Evolutionary conservation across 495 filamentous ascomycete genomes (phyloP).

Genomic region (Penicillium subrubescens): DNA sequence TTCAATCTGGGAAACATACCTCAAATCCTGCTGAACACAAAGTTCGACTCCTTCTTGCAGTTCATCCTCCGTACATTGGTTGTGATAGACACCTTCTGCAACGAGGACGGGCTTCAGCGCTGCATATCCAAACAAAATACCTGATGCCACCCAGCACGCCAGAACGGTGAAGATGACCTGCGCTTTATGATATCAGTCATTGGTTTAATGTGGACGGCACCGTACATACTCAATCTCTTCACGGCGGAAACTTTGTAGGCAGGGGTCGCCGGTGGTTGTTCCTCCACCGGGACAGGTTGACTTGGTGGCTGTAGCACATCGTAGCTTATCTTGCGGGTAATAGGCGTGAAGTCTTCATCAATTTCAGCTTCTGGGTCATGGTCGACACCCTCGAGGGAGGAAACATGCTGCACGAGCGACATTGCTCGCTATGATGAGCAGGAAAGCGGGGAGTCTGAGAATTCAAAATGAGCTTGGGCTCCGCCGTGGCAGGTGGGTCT

Average conservation of each 20-base stretch:
- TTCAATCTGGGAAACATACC: conserved; percentile 31
- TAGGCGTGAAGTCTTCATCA: conserved; percentile 14
- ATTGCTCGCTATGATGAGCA: conserved; percentile 31
- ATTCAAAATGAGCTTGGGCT: neutral
- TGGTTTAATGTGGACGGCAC: neutral
- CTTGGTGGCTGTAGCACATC: conserved; percentile 19
- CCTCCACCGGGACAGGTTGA: conserved; percentile 4
- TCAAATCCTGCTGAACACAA: conserved; percentile 68
- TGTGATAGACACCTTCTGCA: conserved; percentile 64
- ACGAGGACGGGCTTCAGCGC: conserved; percentile 71
- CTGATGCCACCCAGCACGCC: conserved; percentile 39
- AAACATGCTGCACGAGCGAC: conserved; percentile 49
- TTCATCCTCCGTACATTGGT: conserved; percentile 43
- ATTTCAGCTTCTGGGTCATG: conserved; percentile 27
- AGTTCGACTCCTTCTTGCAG: conserved; percentile 47
- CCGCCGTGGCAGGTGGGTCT: neutral
- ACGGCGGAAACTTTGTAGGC: conserved; percentile 15
- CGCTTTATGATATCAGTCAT: conserved; percentile 5
- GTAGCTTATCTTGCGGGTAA: conserved; percentile 20
- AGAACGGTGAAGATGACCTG: conserved; percentile 21
- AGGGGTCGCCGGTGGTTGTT: conserved; percentile 10
- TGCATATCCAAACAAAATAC: conserved; percentile 73
- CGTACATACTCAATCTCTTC: conserved; percentile 17
- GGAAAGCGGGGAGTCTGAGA: neutral
- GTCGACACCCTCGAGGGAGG: conserved; percentile 44